Conservation (phyloP, 2,329 filamentous ascomycete genomes). For the Nemania abortiva region DNA sequence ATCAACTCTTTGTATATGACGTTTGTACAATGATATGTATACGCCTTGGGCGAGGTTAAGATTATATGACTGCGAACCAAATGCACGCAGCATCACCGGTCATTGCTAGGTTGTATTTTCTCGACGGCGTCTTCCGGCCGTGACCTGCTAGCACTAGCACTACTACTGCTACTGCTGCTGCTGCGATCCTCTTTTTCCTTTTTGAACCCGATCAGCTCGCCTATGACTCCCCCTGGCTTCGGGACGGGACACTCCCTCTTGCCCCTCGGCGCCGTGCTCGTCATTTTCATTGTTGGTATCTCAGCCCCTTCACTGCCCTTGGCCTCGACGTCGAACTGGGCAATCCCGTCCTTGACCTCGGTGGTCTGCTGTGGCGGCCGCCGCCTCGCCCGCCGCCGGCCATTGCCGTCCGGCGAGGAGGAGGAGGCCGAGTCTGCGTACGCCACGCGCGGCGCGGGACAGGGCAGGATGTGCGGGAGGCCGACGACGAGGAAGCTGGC, state of each 20-base stretch:
- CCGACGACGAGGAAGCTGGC: constrained; percentile 93
- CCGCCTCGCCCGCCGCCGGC: constrained; percentile 44
- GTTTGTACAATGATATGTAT: constrained; percentile 28
- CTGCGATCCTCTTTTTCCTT: constrained; percentile 41
- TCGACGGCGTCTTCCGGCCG: background rate
- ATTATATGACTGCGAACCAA: constrained; percentile 1
- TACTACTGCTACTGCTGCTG: no score
- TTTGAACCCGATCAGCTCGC: constrained; percentile 79
- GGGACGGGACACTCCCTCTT: constrained; percentile 90
- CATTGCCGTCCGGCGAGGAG: constrained; percentile 47
- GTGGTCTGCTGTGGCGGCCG: constrained; percentile 49
- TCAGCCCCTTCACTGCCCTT: background rate
- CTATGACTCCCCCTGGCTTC: constrained; percentile 87
- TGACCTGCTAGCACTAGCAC: background rate
- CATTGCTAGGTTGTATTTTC: constrained; percentile 15
- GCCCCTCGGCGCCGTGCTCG: constrained; percentile 50
- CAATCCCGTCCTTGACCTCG: constrained; percentile 61
- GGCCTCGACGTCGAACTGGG: constrained; percentile 56
- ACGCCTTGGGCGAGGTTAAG: background rate
- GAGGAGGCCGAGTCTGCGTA: constrained; percentile 73
- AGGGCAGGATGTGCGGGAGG: constrained; percentile 90
- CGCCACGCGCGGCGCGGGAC: constrained; percentile 81
- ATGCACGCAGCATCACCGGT: constrained; percentile 23
- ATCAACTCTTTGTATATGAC: background rate
- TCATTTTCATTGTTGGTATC: background rate